Evolutionary conservation across 2,329 filamentous ascomycete species (phyloP).

Genomic region (Cladosporium sp.): DNA sequence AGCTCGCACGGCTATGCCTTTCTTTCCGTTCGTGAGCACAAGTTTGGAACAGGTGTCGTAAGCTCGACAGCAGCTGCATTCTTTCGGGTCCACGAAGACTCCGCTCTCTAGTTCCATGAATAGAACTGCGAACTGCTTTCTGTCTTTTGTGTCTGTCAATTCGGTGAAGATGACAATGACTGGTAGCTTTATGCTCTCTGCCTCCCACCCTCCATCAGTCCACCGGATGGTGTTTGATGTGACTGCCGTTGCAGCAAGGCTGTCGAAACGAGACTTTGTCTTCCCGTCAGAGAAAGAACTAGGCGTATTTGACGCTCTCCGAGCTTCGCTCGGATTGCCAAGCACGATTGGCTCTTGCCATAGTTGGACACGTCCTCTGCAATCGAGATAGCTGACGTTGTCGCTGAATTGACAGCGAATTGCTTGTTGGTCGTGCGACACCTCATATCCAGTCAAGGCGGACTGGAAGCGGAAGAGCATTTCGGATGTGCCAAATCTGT

Average conservation of each 20-base stretch:
- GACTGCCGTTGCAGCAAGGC: background rate
- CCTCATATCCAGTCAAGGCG: conserved; percentile 29
- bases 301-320: background rate
- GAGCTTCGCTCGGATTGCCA: background rate
- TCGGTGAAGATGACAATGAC: background rate
- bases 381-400: conserved; percentile 18
- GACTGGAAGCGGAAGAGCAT: conserved; percentile 24
- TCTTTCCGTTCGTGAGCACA: conserved; percentile 21
- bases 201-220: background rate
- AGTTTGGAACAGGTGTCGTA: conserved; percentile 23
- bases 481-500: conserved; percentile 21
- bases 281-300: background rate
- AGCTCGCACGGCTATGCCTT: conserved; percentile 15
- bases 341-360: background rate
- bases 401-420: conserved; percentile 25
- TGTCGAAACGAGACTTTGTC: background rate
- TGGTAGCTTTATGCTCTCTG: background rate
- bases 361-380: conserved; percentile 5
- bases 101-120: background rate
- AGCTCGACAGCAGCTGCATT: conserved; percentile 21
- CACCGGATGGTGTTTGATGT: background rate
- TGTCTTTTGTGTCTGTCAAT: background rate
- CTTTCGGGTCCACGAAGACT: conserved; percentile 21
- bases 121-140: background rate
- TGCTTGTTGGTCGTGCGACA: conserved; percentile 23